A percentile compares a stretch with the other conserved stretches of the same genome.
These are phyloP conservation scores for Lichtheimia hyalospora DNA, from an alignment of 371 early-diverging fungal species.

Conservation along the genomic window DNA sequence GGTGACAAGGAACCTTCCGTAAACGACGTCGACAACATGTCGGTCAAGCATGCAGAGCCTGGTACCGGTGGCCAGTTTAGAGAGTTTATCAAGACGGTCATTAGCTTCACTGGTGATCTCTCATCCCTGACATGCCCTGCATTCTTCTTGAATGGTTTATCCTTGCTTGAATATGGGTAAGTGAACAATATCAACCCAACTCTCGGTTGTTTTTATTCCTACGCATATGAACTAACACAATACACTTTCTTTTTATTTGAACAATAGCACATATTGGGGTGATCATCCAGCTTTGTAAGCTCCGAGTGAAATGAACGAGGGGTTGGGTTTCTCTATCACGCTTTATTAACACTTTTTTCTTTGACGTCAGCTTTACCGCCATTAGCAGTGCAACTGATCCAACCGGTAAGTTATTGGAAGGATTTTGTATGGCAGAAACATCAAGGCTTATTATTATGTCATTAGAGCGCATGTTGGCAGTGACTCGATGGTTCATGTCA, in stretches of 20 bases:
- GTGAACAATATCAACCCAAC: neutral
- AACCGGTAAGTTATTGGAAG: constrained; percentile 30
- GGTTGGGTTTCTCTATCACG: neutral
- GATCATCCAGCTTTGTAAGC: constrained; percentile 39
- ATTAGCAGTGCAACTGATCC: constrained; percentile 51
- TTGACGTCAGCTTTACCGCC: constrained; percentile 31
- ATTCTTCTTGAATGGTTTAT: constrained; percentile 73
- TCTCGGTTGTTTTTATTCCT: no score
- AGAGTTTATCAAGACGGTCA: constrained; percentile 62
- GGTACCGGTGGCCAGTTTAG: constrained; percentile 46
- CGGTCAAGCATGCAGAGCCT: constrained; percentile 41
- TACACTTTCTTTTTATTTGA: no score
- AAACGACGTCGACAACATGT: constrained; percentile 41
- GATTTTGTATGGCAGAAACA: no score
- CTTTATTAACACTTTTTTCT: no score
- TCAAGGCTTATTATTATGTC: no score
- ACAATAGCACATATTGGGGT: constrained; percentile 34
- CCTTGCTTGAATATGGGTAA: constrained; percentile 79
- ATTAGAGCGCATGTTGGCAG: constrained; percentile 65
- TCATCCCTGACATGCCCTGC: constrained; percentile 79
- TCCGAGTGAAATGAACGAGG: no score
- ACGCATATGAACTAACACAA: no score
- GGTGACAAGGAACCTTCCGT: constrained; percentile 28
- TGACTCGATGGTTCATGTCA: constrained; percentile 74
- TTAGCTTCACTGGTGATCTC: constrained; percentile 80